Evolutionary conservation across 148 eudicot genomes (phyloP), one percentile per base, ranked within the genome.

Genomic region (Suaeda aralocaspica): DNA sequence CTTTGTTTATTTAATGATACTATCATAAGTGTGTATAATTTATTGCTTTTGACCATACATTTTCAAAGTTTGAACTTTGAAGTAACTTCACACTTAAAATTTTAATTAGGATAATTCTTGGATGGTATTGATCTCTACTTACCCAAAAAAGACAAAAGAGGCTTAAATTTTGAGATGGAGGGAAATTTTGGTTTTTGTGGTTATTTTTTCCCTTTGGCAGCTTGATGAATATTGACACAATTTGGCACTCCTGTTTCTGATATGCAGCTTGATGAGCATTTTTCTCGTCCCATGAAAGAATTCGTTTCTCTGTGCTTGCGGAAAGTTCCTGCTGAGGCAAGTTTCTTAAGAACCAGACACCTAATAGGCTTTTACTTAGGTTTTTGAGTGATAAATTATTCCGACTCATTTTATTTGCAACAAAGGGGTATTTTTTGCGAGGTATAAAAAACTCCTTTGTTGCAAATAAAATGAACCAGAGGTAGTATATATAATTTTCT

Each of bases 251-350:
- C 70, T 83, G 28, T 66, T 67, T 74, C 63, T 76, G 53, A 25
- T 70, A 29, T 77, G 79, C 96, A 93, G 98, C 85, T 93, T 59
- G 98, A 93, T 70, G 98, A 93, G 52, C 98, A 93, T 68, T 93
- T 90, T 69, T 90, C 98, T 74, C 96, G 98, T 67, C 90, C 92
- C 25, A 79, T 93, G 84, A 93, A 93, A 79, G 98, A 93, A 78
- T 84, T 90, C 74, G 96, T 93, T 57, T 82, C 96, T 10, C 76
- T 85, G 76, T 93, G 98, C 77, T 77, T 93, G 68, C 86, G 83
- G 77, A 93, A 93, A 84, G 83, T 62, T 64, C 96, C 98, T 55
- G 84, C 85, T 36, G 98, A 92, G 93, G 98, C 85, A 81, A 68
- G 75, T 82, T 60, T 33, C 46, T 28, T 58, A 51, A 63, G 48